These are phyloP conservation scores for Triglochin maritima DNA, from an alignment of 106 monocot genomes.

Conservation along the genomic window DNA sequence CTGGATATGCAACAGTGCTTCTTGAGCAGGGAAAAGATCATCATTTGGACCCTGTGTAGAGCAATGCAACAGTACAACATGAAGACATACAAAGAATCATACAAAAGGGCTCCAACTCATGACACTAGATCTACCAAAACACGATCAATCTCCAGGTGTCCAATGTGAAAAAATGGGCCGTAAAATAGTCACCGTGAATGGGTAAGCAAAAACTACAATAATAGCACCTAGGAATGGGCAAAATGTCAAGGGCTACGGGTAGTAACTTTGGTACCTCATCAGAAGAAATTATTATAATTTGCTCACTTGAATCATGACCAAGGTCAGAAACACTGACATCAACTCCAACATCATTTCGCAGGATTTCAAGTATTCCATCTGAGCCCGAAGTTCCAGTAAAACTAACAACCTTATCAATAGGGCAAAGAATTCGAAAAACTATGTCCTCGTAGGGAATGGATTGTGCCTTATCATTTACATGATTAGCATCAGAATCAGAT, in stretches of 20 bases:
- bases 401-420: conserved; percentile 58
- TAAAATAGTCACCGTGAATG: too few species aligned
- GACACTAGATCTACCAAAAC: not conserved
- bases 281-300: conserved; percentile 59
- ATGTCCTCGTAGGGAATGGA: conserved; percentile 38
- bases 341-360: conserved; percentile 74
- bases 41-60: conserved; percentile 66
- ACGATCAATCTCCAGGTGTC: not conserved
- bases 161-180: too few species aligned
- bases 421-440: conserved; percentile 83
- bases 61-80: not conserved
- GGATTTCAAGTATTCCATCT: conserved; percentile 67
- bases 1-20: conserved; percentile 92
- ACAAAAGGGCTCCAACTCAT: not conserved
- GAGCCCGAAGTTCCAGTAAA: conserved; percentile 25
- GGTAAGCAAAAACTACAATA: not conserved
- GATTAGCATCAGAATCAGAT: conserved; percentile 46
- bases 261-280: conserved; percentile 47
- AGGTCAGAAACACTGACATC: conserved; percentile 62
- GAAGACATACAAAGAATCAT: not conserved
- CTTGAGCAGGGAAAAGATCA: conserved; percentile 98
- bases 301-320: conserved; percentile 63
- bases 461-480: conserved; percentile 23
- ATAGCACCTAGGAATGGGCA: not conserved
- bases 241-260: not conserved